phyloP scores from a whole-genome alignment of 2,329 filamentous ascomycete species.

The Beauveria varroae region DNA sequence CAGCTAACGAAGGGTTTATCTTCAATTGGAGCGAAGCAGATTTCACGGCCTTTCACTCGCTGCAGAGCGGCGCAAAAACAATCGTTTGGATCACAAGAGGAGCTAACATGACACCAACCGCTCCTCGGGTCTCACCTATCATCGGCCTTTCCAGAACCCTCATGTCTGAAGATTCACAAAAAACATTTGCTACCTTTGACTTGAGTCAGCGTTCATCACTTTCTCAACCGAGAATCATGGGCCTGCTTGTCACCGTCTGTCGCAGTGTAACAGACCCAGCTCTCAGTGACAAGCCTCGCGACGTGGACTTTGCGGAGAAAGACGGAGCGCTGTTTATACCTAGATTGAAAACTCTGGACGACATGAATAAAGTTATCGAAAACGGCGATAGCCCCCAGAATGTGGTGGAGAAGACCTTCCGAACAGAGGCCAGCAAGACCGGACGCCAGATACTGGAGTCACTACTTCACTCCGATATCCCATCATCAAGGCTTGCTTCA shows the following conservation, averaged over 20 bases:
- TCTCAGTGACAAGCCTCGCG: conserved; percentile 17
- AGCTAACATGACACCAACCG: conserved; percentile 28
- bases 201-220: conserved; percentile 21
- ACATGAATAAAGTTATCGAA: conserved; percentile 40
- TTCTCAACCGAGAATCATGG: conserved; percentile 6
- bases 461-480: not conserved
- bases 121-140: conserved; percentile 32
- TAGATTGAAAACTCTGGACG: conserved; percentile 31
- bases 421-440: not conserved
- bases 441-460: not conserved
- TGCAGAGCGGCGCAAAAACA: conserved; percentile 29
- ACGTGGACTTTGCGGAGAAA: conserved; percentile 37
- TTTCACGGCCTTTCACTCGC: conserved; percentile 33
- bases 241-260: conserved; percentile 21
- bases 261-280: conserved; percentile 16
- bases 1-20: conserved; percentile 19
- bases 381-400: conserved; percentile 13
- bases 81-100: conserved; percentile 42
- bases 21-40: conserved; percentile 30
- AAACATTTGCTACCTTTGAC: conserved; percentile 37
- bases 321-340: conserved; percentile 34
- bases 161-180: conserved; percentile 40
- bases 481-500: not conserved
- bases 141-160: conserved; percentile 40
- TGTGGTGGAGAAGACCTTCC: conserved; percentile 17